Conservation (phyloP, 768 basidiomycete genomes). For the Plicaturopsis crispa region DNA sequence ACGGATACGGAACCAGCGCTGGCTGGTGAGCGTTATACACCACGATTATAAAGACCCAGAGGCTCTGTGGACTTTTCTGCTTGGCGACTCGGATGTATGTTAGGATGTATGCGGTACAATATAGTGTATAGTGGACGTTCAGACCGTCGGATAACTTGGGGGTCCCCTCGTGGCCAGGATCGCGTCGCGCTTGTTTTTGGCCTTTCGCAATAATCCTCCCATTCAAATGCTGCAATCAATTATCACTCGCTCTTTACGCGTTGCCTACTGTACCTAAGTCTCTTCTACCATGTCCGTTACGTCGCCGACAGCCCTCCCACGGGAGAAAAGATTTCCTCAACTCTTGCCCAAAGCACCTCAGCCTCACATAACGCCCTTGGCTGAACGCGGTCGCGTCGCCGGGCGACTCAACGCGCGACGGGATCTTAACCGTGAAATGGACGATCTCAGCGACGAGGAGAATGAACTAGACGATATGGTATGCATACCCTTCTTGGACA, state of each 20-base stretch:
- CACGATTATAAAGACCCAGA: conserved; percentile 82
- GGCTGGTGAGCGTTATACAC: conserved; percentile 90
- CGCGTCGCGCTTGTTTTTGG: conserved; percentile 9
- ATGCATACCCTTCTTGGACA: conserved; percentile 16
- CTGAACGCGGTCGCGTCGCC: conserved; percentile 36
- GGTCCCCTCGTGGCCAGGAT: conserved; percentile 12
- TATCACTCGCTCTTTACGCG: too few species aligned
- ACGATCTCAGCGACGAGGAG: conserved; percentile 82
- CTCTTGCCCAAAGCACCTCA: conserved; percentile 62
- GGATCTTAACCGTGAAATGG: conserved; percentile 70
- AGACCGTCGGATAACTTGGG: too few species aligned
- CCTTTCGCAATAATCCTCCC: too few species aligned
- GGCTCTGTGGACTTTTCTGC: conserved; percentile 82
- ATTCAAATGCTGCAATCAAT: too few species aligned
- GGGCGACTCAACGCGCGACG: conserved; percentile 55
- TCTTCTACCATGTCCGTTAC: conserved; percentile 36
- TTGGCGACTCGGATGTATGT: too few species aligned
- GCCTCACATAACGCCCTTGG: conserved; percentile 54
- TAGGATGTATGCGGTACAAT: too few species aligned
- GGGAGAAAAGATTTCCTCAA: conserved; percentile 51
- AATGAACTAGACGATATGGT: conserved; percentile 73
- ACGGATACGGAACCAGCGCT: conserved; percentile 59
- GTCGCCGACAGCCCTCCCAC: conserved; percentile 69
- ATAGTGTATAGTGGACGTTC: too few species aligned
- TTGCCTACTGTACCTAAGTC: too few species aligned